Base-by-base conservation (phyloP, 352 stramenopile genomes). In the Blastocystis sp. region DNA sequence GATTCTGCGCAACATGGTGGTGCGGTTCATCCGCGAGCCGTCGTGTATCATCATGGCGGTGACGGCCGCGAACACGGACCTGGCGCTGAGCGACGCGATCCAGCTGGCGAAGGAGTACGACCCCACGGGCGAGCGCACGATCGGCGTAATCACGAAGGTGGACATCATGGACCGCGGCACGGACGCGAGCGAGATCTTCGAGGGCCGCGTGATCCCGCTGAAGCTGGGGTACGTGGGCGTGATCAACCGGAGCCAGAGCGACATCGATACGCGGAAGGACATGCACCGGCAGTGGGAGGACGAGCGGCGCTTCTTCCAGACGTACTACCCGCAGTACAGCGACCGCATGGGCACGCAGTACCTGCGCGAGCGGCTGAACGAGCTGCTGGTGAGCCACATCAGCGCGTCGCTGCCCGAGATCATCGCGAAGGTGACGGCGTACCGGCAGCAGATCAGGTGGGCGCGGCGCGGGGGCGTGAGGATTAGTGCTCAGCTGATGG, bases 81-180 rank as follows among this genome's bases (percentile, higher is more conserved):
- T 99, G 76, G 96, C 96, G 40, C 99, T 99, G 90, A 97, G 93
- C 79, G 97, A 99, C 90, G 95, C 96, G 28, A 92, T 99, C 65
- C 98, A 98, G 90, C 93, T 99, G 91, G 96, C 97, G 40, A 91
- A 93, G 1, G 93, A 96, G 89, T 95, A 96, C 62, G 93, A 96
- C 88, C 90, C 94, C 92, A 2, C 34, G 65, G 97, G 97, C 34
- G 92, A 96, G 88, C 92, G 97, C 59, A 99, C 97, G 3, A 97
- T 99, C 88, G 97, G 97, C 60, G 97, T 99, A 59, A 91, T 99
- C 41, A 99, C 97, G 1, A 99, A 99, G 91, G 91, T 99, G 38
- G 97, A 99, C 90, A 92, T 99, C 52, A 99, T 99, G 96, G 97
- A 99, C 92, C 94, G 97, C 76, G 97, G 96, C 69, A 99, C 97